Base-by-base conservation (phyloP, 129 eudicot species). In the Escallonia herrerae region DNA sequence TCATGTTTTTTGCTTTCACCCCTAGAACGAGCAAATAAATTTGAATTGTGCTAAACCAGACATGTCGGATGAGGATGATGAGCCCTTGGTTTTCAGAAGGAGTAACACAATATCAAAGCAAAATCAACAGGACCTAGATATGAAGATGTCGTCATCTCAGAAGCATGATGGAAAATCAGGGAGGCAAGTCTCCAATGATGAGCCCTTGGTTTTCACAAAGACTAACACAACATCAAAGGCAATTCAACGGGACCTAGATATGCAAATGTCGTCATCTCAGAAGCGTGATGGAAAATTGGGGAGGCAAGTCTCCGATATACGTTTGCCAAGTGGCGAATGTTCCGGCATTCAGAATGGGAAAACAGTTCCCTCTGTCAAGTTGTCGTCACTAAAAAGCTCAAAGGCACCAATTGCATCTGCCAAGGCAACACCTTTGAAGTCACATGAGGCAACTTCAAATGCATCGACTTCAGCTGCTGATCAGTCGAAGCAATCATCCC, bases 131-230 rank as follows among this genome's bases (percentile, higher is more conserved):
- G 74, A 42, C 61, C 40, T 80, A 9, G 83, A 73, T 43, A 39
- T 59, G 14, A 79, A 71, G 51, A 79, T 72, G 53, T 46, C 81
- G 47, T 72, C 79, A 39, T 44, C 79, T 49, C 76, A 60, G 49
- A 82, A 63, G 65, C 74, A 44, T 67, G 87, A 79, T 39, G 72
- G 71, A 65, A 79, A 56, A 57, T 57, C 67, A 45, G 78, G 77
- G 52, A 76, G 73, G 72, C 79, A 59, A 37, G 57, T 48, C 3
- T 51, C 85, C 33, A 22, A 93, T 75, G 87, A 89, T 15, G 66
- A 1, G 41, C 96, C 98, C 69, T 49, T 91, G 68, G 64, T 85
- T 68, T 85, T 91, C 69, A 91, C 74, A 65, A 69, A 96, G 67
- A 77, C 64, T 65, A 76, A 53, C 66, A n/a, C 77, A 8, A n/a